Base-by-base conservation (phyloP, 257 asterid species). In the Solanum pinnatisectum region DNA sequence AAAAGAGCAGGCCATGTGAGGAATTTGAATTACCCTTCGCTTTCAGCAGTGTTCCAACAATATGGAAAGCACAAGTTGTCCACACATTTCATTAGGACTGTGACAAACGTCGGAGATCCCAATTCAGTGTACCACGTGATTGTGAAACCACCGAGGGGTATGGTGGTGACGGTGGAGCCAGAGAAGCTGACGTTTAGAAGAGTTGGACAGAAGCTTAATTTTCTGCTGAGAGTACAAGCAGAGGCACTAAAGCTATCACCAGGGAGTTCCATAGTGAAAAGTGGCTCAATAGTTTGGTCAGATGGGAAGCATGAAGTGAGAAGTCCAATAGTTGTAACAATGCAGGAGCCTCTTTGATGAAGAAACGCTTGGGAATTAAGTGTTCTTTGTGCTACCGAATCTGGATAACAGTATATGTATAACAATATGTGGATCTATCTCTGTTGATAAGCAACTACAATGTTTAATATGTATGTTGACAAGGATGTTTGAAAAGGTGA, bases 211-310 rank as follows among this genome's bases (percentile, higher is more conserved):
- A 95, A 92, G 91, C 89, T 95, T 91, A 96, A 89, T 87, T 96
- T 94, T 83, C 95, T 95, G 6, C 96, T 94, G 2, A 85, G 99
- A 88, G 98, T 95, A 1, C 91, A 94, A 87, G 86, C 86, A 7
- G 92, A 89, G 88, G 94, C 92, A 23, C 40, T 92, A 94, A 92
- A 94, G 88, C 92, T 96, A 1, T 88, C 96, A 0, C 92, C 95
- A 7, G 99, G 98, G 60, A 93, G 93, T 86, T 94, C 96, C 13
- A 91, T 90, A 0, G 89, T 94, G 92, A 92, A 84, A 90, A 96
- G 95, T 84, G 99, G 99, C 5, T 91, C 98, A 1, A 88, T 96
- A 59, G 92, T 88, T 0, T 96, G 99, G 99, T 93, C 95, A 1
- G 99, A 96, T 86, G 99, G 95, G 87, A 95, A 96, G 87, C 98